Conservation (phyloP, 2,329 filamentous ascomycete species). For the Monosporascus sp. region DNA sequence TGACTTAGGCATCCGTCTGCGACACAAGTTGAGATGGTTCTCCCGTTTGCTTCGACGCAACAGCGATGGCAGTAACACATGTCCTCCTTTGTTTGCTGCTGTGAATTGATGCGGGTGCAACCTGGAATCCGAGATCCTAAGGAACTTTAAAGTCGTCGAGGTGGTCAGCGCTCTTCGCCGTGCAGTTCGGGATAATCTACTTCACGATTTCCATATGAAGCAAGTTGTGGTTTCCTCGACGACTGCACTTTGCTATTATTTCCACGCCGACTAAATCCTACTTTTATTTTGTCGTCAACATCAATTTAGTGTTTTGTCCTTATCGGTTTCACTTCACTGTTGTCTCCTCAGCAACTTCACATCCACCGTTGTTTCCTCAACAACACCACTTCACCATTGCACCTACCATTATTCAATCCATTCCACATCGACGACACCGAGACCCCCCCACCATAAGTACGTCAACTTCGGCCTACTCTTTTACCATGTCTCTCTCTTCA, state of each 20-base stretch:
- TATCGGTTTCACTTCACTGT: too few relatives aligned
- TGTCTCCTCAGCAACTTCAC: too few relatives aligned
- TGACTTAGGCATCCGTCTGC: too few relatives aligned
- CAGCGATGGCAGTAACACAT: neutral
- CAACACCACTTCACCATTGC: neutral
- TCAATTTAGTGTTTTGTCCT: too few relatives aligned
- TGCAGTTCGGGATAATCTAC: too few relatives aligned
- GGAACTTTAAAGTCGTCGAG: neutral
- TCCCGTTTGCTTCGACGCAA: neutral
- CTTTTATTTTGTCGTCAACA: too few relatives aligned
- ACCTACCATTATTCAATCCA: neutral
- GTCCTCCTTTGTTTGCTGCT: neutral
- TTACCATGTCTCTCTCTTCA: neutral
- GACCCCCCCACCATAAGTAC: neutral
- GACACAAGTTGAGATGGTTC: neutral
- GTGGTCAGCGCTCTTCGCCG: too few relatives aligned
- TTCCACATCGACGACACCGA: neutral
- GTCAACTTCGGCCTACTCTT: neutral
- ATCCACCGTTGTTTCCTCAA: too few relatives aligned
- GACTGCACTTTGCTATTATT: too few relatives aligned
- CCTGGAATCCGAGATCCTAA: slow-evolving; percentile 1
- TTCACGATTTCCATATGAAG: too few relatives aligned
- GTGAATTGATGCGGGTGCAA: neutral
- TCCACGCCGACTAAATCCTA: too few relatives aligned
- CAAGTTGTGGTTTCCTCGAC: too few relatives aligned